Evolutionary conservation across 768 basidiomycete species (phyloP).

Genomic region (Trametes coccinea): DNA sequence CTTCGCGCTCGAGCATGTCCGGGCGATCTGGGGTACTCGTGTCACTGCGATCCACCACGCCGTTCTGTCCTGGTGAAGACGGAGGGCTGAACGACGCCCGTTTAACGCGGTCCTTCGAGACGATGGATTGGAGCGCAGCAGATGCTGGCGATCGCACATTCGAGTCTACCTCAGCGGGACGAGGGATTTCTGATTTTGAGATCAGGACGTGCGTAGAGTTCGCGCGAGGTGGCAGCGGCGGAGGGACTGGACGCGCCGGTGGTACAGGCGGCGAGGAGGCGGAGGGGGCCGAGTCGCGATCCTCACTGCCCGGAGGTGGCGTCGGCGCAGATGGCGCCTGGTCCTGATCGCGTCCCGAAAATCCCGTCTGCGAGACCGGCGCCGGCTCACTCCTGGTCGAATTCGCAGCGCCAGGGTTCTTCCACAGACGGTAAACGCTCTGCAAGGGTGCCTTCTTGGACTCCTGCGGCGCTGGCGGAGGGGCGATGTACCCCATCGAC

Average conservation of each 20-base stretch:
- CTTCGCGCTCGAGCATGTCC: not conserved
- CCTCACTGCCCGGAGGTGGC: not conserved
- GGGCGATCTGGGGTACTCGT: not conserved
- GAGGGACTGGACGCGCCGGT: slow-evolving; percentile 32
- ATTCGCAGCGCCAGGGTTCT: slow-evolving; percentile 41
- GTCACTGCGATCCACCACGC: not conserved
- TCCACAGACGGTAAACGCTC: slow-evolving; percentile 76
- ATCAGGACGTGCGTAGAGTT: slow-evolving; percentile 33
- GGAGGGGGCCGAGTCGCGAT: not conserved
- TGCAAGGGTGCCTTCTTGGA: slow-evolving; percentile 59
- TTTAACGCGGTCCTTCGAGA: slow-evolving; percentile 34
- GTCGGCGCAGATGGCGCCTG: not conserved
- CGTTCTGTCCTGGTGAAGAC: slow-evolving; percentile 18
- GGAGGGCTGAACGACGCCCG: slow-evolving; percentile 28
- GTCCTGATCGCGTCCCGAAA: slow-evolving; percentile 27
- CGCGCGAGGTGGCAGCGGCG: slow-evolving; percentile 51
- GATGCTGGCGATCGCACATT: slow-evolving; percentile 45
- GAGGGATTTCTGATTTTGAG: slow-evolving; percentile 29
- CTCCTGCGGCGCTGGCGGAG: slow-evolving; percentile 38
- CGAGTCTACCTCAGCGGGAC: slow-evolving; percentile 22
- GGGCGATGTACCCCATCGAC: slow-evolving; percentile 77
- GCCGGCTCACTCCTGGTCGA: slow-evolving; percentile 9
- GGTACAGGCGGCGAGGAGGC: not conserved
- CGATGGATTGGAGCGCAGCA: slow-evolving; percentile 59
- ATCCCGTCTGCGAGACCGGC: slow-evolving; percentile 24